phyloP scores from a whole-genome alignment of 2,329 filamentous ascomycete species.

The Fusarium liriodendri region DNA sequence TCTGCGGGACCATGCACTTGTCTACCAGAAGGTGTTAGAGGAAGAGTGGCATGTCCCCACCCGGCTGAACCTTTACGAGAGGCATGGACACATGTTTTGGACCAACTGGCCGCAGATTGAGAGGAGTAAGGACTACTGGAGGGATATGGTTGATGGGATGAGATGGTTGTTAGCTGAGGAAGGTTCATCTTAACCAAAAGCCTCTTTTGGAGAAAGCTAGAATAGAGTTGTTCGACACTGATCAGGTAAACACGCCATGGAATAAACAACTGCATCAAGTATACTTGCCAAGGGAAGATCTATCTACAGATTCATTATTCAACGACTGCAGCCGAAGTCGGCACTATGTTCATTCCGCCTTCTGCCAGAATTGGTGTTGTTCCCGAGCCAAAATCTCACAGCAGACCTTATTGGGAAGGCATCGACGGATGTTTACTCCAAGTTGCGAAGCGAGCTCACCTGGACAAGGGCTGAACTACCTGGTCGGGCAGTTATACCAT shows the following conservation, averaged over 20 bases:
- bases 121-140: neutral
- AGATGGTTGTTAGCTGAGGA: neutral
- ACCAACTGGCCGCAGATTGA: neutral
- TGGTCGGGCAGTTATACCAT: neutral
- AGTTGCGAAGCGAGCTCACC: neutral
- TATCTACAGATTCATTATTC: too few species aligned
- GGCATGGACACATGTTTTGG: neutral
- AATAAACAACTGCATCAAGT: neutral
- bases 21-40: neutral
- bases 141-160: neutral
- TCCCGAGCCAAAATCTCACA: too few species aligned
- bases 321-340: too few species aligned
- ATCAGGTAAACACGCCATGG: too few species aligned
- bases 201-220: neutral
- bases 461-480: neutral
- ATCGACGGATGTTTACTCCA: neutral
- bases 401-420: neutral
- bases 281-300: neutral
- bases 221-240: too few species aligned
- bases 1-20: neutral
- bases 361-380: too few species aligned
- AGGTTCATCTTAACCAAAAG: neutral
- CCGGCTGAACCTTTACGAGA: neutral
- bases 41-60: neutral
- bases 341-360: too few species aligned